Evolutionary conservation across 495 filamentous ascomycete species (phyloP).

Genomic region (Chaetomium cochliodes): DNA sequence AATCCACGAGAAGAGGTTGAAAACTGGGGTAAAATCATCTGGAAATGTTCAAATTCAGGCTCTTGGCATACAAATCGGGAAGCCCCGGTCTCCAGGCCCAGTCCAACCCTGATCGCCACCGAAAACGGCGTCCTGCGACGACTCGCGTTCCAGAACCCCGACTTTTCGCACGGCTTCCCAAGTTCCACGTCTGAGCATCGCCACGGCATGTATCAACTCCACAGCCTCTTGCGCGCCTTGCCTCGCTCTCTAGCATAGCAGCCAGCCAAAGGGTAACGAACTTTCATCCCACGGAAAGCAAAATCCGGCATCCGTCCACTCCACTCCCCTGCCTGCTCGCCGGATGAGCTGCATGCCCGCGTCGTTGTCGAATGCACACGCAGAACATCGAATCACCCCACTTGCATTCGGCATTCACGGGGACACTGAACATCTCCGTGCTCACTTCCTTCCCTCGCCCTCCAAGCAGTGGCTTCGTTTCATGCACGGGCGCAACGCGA

Average conservation of each 20-base stretch:
- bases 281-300: constrained; percentile 9
- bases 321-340: constrained; percentile 14
- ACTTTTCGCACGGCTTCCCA: constrained; percentile 27
- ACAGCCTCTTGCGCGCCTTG: constrained; percentile 13
- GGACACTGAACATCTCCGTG: background rate
- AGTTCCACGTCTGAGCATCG: constrained; percentile 35
- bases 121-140: constrained; percentile 34
- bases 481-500: constrained; percentile 12
- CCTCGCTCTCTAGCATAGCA: constrained; percentile 13
- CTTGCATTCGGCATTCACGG: background rate
- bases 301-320: constrained; percentile 27
- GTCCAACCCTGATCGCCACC: constrained; percentile 32
- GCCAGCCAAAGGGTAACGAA: background rate
- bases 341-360: constrained; percentile 25
- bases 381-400: constrained; percentile 2
- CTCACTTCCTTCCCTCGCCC: background rate
- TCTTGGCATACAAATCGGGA: background rate
- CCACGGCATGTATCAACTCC: constrained; percentile 29
- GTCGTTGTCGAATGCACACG: no score
- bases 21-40: background rate
- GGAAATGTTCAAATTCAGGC: background rate
- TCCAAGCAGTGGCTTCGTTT: constrained; percentile 11
- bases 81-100: constrained; percentile 9
- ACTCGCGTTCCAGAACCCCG: constrained; percentile 33
- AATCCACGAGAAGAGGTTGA: background rate